phyloP scores from a whole-genome alignment of 1,284 basidiomycete genomes.

The Pseudozyma sp. region DNA sequence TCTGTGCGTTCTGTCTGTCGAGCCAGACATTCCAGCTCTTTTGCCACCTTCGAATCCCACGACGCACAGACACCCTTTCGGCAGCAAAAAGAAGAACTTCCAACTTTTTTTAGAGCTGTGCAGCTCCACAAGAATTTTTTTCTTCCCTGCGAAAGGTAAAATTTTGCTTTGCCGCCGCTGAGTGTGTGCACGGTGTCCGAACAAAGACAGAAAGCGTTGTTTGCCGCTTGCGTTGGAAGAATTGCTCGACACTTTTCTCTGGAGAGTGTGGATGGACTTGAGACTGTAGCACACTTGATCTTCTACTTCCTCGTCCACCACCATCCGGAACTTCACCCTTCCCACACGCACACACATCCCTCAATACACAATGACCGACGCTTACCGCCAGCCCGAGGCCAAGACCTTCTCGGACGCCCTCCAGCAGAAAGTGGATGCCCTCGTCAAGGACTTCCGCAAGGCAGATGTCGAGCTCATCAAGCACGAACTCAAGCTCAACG shows the following conservation, averaged over 20 bases:
- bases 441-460: constrained; percentile 56
- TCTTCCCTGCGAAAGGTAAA: constrained; percentile 4
- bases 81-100: constrained; percentile 32
- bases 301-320: not conserved
- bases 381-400: constrained; percentile 45
- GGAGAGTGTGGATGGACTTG: constrained; percentile 7
- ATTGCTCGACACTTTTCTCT: constrained; percentile 1
- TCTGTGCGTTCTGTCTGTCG: not conserved
- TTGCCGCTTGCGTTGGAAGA: not conserved
- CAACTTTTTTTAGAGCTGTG: constrained; percentile 10
- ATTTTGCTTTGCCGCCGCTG: not conserved
- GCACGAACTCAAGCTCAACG: constrained; percentile 58
- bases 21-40: not conserved
- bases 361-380: constrained; percentile 29
- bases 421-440: constrained; percentile 50
- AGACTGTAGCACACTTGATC: not conserved
- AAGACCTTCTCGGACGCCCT: constrained; percentile 46
- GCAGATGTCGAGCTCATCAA: constrained; percentile 60
- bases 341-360: not conserved
- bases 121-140: too few relatives aligned
- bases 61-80: constrained; percentile 18
- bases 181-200: not conserved
- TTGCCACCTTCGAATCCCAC: constrained; percentile 14
- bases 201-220: constrained; percentile 1
- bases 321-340: not conserved